Percentiles rank a stretch among this genome's conserved stretches.
Conservation (phyloP, 176 grass and related monocot genomes). For the Elaeis guineensis region DNA sequence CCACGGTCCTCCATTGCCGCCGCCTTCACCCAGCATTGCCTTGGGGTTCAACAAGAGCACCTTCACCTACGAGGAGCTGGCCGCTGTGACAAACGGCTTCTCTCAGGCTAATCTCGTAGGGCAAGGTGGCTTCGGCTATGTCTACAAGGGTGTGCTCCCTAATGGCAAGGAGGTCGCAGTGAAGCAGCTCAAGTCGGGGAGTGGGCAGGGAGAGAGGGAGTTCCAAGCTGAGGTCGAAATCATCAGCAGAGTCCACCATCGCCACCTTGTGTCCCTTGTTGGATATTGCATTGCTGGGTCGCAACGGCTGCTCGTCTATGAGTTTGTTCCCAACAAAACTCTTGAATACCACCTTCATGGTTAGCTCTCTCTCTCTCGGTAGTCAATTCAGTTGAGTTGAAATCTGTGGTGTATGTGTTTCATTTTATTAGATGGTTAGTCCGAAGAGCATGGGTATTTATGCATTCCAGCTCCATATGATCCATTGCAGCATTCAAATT, state of each 20-base stretch:
- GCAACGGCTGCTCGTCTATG: slow-evolving; percentile 86
- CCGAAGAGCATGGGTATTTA: too few species aligned
- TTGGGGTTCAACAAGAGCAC: slow-evolving; percentile 66
- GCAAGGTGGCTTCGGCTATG: slow-evolving; percentile 90
- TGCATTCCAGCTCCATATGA: too few species aligned
- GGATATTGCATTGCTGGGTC: slow-evolving; percentile 75
- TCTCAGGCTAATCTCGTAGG: slow-evolving; percentile 54
- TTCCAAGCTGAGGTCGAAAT: slow-evolving; percentile 99
- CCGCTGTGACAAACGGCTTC: slow-evolving; percentile 54
- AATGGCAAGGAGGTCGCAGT: slow-evolving; percentile 82
- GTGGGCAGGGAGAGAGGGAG: slow-evolving; percentile 94
- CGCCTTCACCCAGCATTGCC: slow-evolving; percentile 39
- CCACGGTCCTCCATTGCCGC: slow-evolving; percentile 11
- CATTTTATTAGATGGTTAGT: neutral
- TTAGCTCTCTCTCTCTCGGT: neutral
- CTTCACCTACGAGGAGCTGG: slow-evolving; percentile 79
- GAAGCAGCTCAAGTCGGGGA: slow-evolving; percentile 92
- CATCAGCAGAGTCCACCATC: slow-evolving; percentile 96
- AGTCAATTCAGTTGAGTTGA: neutral
- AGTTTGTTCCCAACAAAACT: slow-evolving; percentile 74
- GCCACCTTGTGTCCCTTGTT: slow-evolving; percentile 91
- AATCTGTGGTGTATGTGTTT: neutral
- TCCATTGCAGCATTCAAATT: too few species aligned
- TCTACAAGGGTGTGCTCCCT: slow-evolving; percentile 64
- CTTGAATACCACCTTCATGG: slow-evolving; percentile 84